Base-by-base conservation (phyloP, 106 monocot species). In the Gastrodia elata region DNA sequence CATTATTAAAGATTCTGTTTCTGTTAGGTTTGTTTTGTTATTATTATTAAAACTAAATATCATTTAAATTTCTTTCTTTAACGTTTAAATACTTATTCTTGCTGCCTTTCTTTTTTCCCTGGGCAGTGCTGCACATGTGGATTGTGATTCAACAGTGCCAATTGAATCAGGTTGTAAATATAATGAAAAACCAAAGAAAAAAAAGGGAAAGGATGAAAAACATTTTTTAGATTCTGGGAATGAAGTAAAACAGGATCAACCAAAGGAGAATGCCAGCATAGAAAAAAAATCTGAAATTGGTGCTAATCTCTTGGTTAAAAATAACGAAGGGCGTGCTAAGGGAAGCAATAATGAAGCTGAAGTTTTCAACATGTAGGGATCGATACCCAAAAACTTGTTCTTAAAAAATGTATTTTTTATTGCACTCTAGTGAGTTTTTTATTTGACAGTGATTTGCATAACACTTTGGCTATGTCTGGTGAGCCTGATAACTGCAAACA, bases 171-270 rank as follows among this genome's bases (percentile, higher is more conserved):
- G 6, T 27, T 37, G 37, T 56, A 61, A 76, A 65, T 65, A 28
- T 16, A 73, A 69, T 24, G 74, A 16, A n/a, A 84, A 78, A 42
- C 39, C 67, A 37, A 78, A 85, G 76, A 84, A 87, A 77, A 84
- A 83, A 69, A 82, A 82, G 65, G 26, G 2, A 43, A 82, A 75
- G 68, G 65, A 68, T 49, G 71, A 37, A 34, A 79, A 67, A 14
- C 42, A 68, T 22, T 16, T 36, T 68, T 49, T 75, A 64, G 64
- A 14, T 15, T 20, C 75, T 55, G 82, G 77, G 65, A 76, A 38
- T 58, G 73, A 68, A 71, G 68, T 34, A 0, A 76, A 75, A n/a
- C 11, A 46, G 74, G 78, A 75, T 71, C 82, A 88, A 64, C 80
- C 75, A 16, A 86, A 70, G 52, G 86, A 78, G 32, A 84, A 69